Evolutionary conservation across 2,329 filamentous ascomycete genomes (phyloP), one percentile per base, ranked within the genome.

Genomic region (Trichoderma cornu-damae): DNA sequence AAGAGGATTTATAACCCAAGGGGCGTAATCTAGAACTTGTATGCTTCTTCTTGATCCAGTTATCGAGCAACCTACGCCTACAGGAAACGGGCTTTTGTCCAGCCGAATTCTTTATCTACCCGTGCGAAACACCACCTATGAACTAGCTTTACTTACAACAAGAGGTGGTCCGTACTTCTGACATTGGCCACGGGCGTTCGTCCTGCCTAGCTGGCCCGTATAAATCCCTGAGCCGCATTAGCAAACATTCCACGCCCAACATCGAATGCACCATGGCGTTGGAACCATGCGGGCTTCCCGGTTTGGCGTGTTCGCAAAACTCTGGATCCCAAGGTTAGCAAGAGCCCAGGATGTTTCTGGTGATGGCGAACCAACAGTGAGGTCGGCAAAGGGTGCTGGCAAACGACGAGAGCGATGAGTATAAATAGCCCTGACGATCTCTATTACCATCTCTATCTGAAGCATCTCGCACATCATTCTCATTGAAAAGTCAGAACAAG

Each of bases 81-180:
- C 49, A 43, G 12, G 22, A 34, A 43, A 43, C 28, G n/a, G 30
- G 40, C 34, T 11, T 34, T 46, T 35, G 51, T 38, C 42, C 16
- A 38, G 35, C 22, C 20, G 24, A 12, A 16, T 24, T 30, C 4
- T 24, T 37, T 47, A 35, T 47, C 24, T 28, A 55, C 52, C 52
- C 47, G 46, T 42, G 42, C 42, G 20, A 55, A 55, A 55, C 52
- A 55, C 52, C 52, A 55, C 52, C 16, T n/a, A 37, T 24, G 9
- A 47, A n/a, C 22, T 14, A 55, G 20, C 40, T 55, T 46, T 55
- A 34, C 22, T 55, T 55, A 34, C 1, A 35, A 42, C 34, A 8
- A 46, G 26, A 55, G 9, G 16, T 26, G 32, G 18, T 37, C 42
- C 34, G 14, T 47, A 2, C 20, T 55, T 42, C 52, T 55, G 46